phyloP scores from a whole-genome alignment of 495 filamentous ascomycete genomes.

The Daldinia bambusicola region DNA sequence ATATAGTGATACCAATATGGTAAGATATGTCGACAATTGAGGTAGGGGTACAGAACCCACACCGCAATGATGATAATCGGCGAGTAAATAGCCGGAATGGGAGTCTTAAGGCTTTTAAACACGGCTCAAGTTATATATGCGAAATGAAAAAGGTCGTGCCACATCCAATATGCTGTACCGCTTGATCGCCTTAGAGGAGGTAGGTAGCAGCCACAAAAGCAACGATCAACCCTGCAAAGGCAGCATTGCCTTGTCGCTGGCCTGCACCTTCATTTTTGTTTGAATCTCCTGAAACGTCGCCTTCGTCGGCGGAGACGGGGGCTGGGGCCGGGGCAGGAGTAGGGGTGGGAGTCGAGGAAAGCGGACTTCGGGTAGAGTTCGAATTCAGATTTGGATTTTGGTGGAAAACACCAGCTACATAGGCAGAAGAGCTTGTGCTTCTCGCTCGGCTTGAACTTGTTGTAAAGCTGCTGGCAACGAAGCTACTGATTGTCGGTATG shows the following conservation, averaged over 20 bases:
- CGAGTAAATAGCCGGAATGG: neutral
- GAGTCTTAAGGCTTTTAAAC: neutral
- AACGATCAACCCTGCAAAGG: slow-evolving; percentile 59
- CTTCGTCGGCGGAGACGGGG: slow-evolving; percentile 31
- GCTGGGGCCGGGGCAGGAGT: slow-evolving; percentile 1
- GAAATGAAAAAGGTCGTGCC: slow-evolving; percentile 16
- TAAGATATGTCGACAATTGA: slow-evolving; percentile 17
- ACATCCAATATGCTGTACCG: neutral
- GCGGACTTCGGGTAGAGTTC: neutral
- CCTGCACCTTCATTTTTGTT: slow-evolving; percentile 53
- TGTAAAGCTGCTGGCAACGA: slow-evolving; percentile 22
- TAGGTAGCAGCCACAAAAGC: slow-evolving; percentile 59
- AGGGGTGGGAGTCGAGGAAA: slow-evolving; percentile 1
- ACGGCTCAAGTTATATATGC: slow-evolving; percentile 8
- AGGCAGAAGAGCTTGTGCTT: slow-evolving; percentile 11
- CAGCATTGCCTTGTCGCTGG: slow-evolving; percentile 52
- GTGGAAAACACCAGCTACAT: slow-evolving; percentile 42
- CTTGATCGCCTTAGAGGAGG: slow-evolving; percentile 47
- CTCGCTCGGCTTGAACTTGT: slow-evolving; percentile 30
- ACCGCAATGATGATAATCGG: neutral
- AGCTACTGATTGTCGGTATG: slow-evolving; percentile 32
- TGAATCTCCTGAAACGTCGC: slow-evolving; percentile 33
- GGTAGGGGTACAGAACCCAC: neutral
- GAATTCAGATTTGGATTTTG: slow-evolving; percentile 37
- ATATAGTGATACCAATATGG: slow-evolving; percentile 13